phyloP scores from a whole-genome alignment of 179 eudicot species.

The Silene vulgaris region DNA sequence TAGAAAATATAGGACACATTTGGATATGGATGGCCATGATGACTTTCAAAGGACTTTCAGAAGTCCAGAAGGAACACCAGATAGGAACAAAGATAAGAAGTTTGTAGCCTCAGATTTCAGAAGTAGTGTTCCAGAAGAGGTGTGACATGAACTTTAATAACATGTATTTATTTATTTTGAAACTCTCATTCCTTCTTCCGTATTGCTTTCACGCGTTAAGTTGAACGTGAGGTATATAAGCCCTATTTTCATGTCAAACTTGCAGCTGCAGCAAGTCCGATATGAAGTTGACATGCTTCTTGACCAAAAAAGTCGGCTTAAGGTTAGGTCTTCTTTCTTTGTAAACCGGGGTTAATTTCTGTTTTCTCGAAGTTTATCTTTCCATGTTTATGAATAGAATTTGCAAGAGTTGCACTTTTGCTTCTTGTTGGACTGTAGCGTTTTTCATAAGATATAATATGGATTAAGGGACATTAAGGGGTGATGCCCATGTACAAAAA shows the following conservation, averaged over 20 bases:
- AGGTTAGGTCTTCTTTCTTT: conserved; percentile 44
- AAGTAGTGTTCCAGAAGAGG: conserved; percentile 51
- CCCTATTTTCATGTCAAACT: conserved; percentile 13
- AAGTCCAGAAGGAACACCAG: conserved; percentile 45
- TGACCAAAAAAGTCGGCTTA: conserved; percentile 45
- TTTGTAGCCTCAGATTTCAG: conserved; percentile 34
- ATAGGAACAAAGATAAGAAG: conserved; percentile 37
- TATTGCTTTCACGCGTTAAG: not conserved
- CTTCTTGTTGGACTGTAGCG: not conserved
- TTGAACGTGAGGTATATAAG: conserved; percentile 3
- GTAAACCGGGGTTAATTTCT: not conserved
- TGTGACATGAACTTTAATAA: conserved; percentile 20
- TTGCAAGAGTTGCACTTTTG: not conserved
- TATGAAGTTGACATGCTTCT: conserved; percentile 51
- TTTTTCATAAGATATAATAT: no score
- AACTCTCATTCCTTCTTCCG: conserved; percentile 7
- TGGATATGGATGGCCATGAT: conserved; percentile 51
- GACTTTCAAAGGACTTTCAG: conserved; percentile 48
- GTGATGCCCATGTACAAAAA: not conserved
- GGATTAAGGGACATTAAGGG: not conserved
- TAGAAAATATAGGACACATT: conserved; percentile 44
- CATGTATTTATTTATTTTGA: not conserved
- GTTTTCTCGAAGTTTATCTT: not conserved
- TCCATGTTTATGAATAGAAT: not conserved
- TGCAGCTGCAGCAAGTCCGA: conserved; percentile 59